These are phyloP conservation scores for Tricholoma flavovirens DNA, from an alignment of 768 basidiomycete species.

Conservation along the genomic window DNA sequence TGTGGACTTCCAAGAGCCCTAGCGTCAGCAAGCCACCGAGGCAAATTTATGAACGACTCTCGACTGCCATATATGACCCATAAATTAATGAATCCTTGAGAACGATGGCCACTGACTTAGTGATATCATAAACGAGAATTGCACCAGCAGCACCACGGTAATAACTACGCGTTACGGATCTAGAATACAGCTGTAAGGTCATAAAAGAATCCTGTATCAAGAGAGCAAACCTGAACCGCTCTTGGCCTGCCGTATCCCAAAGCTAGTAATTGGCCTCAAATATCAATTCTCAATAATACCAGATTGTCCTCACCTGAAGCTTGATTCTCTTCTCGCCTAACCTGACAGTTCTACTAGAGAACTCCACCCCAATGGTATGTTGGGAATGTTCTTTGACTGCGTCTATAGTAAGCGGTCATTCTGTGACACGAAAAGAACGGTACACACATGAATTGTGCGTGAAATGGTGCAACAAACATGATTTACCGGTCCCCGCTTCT, in stretches of 20 bases:
- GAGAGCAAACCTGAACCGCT: slow-evolving; percentile 70
- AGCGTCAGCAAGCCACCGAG: slow-evolving; percentile 91
- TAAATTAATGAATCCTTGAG: background rate
- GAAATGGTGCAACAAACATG: slow-evolving; percentile 93
- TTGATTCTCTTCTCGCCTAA: slow-evolving; percentile 94
- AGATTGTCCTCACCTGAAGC: slow-evolving; percentile 62
- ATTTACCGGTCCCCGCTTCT: slow-evolving; percentile 96
- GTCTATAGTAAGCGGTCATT: slow-evolving; percentile 5
- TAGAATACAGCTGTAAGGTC: slow-evolving; percentile 22
- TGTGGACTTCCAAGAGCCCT: slow-evolving; percentile 89
- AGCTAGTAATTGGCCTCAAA: slow-evolving; percentile 42
- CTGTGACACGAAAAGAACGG: background rate
- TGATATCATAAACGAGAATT: slow-evolving; percentile 91
- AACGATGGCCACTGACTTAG: slow-evolving; percentile 48
- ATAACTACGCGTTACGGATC: slow-evolving; percentile 91
- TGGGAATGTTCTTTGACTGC: slow-evolving; percentile 95
- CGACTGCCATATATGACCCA: slow-evolving; percentile 48
- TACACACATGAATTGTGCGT: slow-evolving; percentile 89
- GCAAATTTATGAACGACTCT: slow-evolving; percentile 76
- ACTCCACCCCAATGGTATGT: slow-evolving; percentile 98
- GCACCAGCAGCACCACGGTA: slow-evolving; percentile 93
- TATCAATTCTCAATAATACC: background rate
- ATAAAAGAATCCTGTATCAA: background rate
- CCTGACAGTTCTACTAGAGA: slow-evolving; percentile 89
- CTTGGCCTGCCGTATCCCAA: slow-evolving; percentile 98